Evolutionary conservation across 345 rosid genomes (phyloP).

Genomic region (Boechera divaricarpa): DNA sequence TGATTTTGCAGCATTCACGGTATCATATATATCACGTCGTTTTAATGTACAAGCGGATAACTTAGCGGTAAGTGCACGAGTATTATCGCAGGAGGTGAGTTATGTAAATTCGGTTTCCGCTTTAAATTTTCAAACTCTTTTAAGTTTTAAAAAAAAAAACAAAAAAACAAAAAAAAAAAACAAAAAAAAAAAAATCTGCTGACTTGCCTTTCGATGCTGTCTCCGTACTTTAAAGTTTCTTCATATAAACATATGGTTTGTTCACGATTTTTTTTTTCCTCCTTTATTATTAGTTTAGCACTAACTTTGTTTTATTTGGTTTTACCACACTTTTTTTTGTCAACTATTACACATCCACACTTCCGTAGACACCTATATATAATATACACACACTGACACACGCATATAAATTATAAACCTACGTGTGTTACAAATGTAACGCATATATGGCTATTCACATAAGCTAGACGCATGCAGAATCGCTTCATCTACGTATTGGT

Average conservation of each 20-base stretch:
- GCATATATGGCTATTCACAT: not conserved
- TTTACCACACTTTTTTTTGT: not conserved
- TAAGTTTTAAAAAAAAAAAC: too few relatives aligned
- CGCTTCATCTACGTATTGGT: conserved; percentile 9
- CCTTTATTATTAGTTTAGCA: not conserved
- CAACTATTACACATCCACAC: not conserved
- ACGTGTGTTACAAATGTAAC: conserved; percentile 2
- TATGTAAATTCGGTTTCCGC: too few relatives aligned
- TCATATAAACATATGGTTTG: not conserved
- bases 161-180: too few relatives aligned
- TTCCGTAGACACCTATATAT: not conserved
- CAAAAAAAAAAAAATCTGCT: not conserved
- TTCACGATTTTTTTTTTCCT: not conserved
- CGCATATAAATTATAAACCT: not conserved
- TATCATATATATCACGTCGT: too few relatives aligned
- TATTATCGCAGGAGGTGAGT: too few relatives aligned
- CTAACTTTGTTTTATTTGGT: not conserved
- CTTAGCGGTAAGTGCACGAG: too few relatives aligned
- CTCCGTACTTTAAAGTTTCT: not conserved
- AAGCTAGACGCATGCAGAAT: conserved; percentile 5
- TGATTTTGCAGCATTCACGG: too few relatives aligned
- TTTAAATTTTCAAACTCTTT: too few relatives aligned
- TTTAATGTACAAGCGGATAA: too few relatives aligned
- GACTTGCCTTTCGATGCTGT: conserved; percentile 33
- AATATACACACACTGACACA: not conserved